Conservation (phyloP, 2,329 filamentous ascomycete genomes). For the Orbilia blumenaviensis region DNA sequence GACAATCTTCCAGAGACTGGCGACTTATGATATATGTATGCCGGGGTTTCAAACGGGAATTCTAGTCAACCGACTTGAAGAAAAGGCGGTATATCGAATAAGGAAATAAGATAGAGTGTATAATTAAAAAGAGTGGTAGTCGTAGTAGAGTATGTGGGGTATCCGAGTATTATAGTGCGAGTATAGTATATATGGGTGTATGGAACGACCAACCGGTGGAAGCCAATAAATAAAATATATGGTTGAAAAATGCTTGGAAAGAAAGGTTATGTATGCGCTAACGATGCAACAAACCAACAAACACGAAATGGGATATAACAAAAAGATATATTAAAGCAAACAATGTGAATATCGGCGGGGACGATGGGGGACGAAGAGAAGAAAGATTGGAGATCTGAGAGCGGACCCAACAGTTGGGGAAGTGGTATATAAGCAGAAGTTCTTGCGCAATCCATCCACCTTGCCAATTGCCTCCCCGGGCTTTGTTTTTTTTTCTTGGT, state of each 20-base stretch:
- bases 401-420: conserved; percentile 30
- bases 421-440: conserved; percentile 42
- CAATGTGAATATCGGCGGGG: conserved; percentile 23
- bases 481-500: neutral
- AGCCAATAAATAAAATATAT: neutral
- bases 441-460: neutral
- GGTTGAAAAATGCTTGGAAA: neutral
- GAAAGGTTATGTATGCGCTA: conserved; percentile 29
- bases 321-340: conserved; percentile 14
- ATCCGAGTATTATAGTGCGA: neutral
- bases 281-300: conserved; percentile 42
- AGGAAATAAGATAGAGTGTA: too few relatives aligned
- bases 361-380: conserved; percentile 23
- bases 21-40: neutral
- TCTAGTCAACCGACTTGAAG: conserved; percentile 23
- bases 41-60: conserved; percentile 27
- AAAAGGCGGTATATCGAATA: neutral
- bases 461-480: too few relatives aligned
- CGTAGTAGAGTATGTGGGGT: too few relatives aligned
- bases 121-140: too few relatives aligned
- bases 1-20: conserved; percentile 45
- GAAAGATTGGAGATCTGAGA: conserved; percentile 10
- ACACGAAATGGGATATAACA: conserved; percentile 17
- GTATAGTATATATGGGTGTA: neutral
- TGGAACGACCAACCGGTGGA: conserved; percentile 12